Conservation (phyloP, 1,284 basidiomycete species). For the Tilletia caries region DNA sequence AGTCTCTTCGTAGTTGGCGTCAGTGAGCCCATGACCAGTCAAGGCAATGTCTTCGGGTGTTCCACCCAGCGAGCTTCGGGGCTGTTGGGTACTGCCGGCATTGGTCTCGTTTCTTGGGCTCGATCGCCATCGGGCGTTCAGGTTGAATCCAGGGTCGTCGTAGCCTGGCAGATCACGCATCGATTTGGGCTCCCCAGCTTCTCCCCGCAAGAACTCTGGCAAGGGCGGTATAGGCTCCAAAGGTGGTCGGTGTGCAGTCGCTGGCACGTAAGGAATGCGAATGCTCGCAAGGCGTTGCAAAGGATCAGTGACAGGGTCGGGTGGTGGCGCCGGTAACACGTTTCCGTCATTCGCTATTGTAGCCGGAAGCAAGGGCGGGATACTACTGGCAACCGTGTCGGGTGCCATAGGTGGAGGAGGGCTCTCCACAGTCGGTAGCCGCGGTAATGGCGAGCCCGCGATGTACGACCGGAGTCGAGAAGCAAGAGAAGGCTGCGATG, state of each 20-base stretch:
- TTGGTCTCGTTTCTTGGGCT: neutral
- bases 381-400: neutral
- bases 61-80: neutral
- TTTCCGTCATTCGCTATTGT: conserved; percentile 1
- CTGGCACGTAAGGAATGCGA: conserved; percentile 3
- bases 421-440: neutral
- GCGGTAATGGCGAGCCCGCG: neutral
- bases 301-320: neutral
- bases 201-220: conserved; percentile 1
- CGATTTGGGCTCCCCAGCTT: neutral
- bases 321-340: neutral
- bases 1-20: conserved; percentile 9
- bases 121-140: neutral
- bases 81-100: neutral
- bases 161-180: neutral
- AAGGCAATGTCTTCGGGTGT: neutral
- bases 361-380: neutral
- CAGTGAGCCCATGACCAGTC: conserved; percentile 6
- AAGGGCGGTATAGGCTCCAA: conserved; percentile 7
- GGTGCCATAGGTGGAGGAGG: neutral
- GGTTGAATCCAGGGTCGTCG: neutral
- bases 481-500: conserved; percentile 4
- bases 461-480: conserved; percentile 2
- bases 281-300: neutral
- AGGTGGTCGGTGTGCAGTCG: conserved; percentile 8